These are phyloP conservation scores for Acanthamoeba lenticulata DNA, from an alignment of 208 protist species.

Conservation along the genomic window DNA sequence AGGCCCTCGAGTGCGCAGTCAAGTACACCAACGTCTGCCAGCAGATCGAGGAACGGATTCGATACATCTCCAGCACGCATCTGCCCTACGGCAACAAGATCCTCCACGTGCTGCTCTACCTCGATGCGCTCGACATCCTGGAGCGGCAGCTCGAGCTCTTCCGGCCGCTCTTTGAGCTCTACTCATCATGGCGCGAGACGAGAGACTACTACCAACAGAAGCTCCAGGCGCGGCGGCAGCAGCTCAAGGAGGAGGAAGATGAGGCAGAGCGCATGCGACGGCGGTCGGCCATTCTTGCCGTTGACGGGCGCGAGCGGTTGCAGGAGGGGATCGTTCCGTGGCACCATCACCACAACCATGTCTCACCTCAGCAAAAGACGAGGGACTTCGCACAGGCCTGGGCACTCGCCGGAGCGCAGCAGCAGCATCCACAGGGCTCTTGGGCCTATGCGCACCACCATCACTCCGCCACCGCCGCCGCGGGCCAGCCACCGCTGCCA, in stretches of 20 bases:
- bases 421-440: no score
- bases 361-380: no score
- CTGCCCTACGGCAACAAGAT: conserved; percentile 34
- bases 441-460: no score
- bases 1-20: neutral
- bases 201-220: conserved; percentile 15
- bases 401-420: no score
- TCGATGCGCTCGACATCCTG: neutral
- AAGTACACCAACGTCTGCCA: neutral
- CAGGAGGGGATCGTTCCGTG: neutral
- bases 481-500: no score
- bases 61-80: neutral
- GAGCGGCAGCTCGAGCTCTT: neutral
- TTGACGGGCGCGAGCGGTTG: neutral
- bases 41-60: neutral
- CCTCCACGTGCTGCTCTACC: neutral
- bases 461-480: no score
- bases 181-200: neutral
- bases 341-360: no score
- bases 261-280: neutral
- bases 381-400: no score
- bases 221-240: neutral
- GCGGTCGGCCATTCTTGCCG: neutral
- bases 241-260: no score
- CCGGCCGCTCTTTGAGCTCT: neutral